These are phyloP conservation scores for Exsudoporus floridanus DNA, from an alignment of 1,284 basidiomycete species.

Conservation along the genomic window DNA sequence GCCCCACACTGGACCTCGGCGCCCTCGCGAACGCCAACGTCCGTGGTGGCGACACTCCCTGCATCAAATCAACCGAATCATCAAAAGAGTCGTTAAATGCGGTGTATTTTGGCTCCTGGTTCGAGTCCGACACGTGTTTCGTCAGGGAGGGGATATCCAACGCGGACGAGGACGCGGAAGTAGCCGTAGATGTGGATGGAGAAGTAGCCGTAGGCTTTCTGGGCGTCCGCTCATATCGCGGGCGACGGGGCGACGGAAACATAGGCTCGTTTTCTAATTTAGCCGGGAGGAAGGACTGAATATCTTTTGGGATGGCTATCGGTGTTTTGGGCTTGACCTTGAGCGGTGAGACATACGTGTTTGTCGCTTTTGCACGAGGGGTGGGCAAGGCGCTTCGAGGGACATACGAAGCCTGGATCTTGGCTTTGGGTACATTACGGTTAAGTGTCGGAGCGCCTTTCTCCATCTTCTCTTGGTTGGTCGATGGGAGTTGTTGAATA, in stretches of 20 bases:
- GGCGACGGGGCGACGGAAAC: conserved; percentile 41
- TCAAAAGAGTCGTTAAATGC: conserved; percentile 62
- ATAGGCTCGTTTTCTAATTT: conserved; percentile 59
- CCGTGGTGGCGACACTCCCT: conserved; percentile 83
- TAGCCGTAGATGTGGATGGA: conserved; percentile 33
- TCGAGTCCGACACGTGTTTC: conserved; percentile 26
- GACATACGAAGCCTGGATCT: conserved; percentile 38
- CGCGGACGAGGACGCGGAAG: conserved; percentile 30
- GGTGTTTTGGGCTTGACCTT: conserved; percentile 50
- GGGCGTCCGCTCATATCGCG: conserved; percentile 33
- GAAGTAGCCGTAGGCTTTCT: conserved; percentile 25
- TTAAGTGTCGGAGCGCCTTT: conserved; percentile 42
- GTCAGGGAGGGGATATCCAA: conserved; percentile 29
- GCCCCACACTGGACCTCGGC: conserved; percentile 52
- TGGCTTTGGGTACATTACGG: conserved; percentile 52
- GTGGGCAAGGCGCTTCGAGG: conserved; percentile 33
- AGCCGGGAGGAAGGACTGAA: conserved; percentile 63
- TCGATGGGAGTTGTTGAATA: conserved; percentile 30
- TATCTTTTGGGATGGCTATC: conserved; percentile 51
- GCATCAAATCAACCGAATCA: conserved; percentile 42
- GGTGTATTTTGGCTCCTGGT: conserved; percentile 33
- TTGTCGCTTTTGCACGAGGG: conserved; percentile 41
- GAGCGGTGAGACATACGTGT: conserved; percentile 37
- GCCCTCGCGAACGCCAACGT: conserved; percentile 83
- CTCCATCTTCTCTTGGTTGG: conserved; percentile 48